Evolutionary conservation across 495 filamentous ascomycete species (phyloP).

Genomic region (Hyaloscypha finlandica): DNA sequence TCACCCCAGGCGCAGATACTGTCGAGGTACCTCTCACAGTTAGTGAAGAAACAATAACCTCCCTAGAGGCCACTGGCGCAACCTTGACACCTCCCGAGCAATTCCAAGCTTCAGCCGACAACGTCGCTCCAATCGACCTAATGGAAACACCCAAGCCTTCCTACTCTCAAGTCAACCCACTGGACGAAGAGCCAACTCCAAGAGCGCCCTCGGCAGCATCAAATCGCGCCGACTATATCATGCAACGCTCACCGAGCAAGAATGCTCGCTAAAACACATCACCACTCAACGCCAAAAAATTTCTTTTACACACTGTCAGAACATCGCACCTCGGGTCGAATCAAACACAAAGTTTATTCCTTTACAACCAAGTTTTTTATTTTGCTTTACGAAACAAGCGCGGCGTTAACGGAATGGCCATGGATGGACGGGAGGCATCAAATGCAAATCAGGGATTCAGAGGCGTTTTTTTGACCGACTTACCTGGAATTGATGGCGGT

Average conservation of each 20-base stretch:
- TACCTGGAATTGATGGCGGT: conserved; percentile 3
- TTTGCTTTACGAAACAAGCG: conserved; percentile 14
- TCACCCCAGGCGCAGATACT: conserved; percentile 17
- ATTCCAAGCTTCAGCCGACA: conserved; percentile 23
- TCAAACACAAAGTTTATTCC: conserved; percentile 6
- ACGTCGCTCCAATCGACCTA: conserved; percentile 34
- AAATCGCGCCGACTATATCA: conserved; percentile 21
- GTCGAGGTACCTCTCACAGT: conserved; percentile 35
- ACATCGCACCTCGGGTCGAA: neutral
- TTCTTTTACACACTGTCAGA: neutral
- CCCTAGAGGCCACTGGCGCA: conserved; percentile 33
- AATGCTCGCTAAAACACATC: neutral
- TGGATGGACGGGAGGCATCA: conserved; percentile 3
- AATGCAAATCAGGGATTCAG: conserved; percentile 2
- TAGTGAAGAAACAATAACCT: conserved; percentile 24
- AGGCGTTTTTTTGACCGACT: conserved; percentile 15
- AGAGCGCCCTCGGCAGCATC: conserved; percentile 30
- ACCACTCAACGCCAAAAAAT: neutral
- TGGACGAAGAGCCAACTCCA: conserved; percentile 35
- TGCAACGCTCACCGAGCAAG: neutral
- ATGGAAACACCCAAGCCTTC: conserved; percentile 34
- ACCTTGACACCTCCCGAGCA: conserved; percentile 37
- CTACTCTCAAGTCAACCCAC: conserved; percentile 12
- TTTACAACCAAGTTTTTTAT: conserved; percentile 1
- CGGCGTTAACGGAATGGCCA: conserved; percentile 22